phyloP scores from a whole-genome alignment of 768 basidiomycete genomes.

The Mycena galericulata region DNA sequence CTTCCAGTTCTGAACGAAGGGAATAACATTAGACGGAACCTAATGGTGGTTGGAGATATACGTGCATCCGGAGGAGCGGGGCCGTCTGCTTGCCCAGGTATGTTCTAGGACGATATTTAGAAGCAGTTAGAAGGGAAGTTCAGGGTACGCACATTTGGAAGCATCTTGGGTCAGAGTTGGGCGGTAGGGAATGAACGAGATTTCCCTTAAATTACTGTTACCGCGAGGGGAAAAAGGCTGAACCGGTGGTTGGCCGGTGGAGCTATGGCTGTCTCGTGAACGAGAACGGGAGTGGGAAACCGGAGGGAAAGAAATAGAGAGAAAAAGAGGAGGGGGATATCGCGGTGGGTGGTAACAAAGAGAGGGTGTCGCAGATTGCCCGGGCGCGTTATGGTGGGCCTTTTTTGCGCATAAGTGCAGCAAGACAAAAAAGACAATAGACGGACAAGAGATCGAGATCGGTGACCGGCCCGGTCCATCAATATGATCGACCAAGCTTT shows the following conservation, averaged over 20 bases:
- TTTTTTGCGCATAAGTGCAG: not conserved
- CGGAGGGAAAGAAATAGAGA: not conserved
- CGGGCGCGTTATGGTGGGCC: constrained; percentile 3
- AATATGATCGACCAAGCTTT: too few species aligned
- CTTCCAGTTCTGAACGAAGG: constrained; percentile 67
- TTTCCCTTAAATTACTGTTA: not conserved
- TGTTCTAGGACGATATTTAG: constrained; percentile 29
- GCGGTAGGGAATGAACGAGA: not conserved
- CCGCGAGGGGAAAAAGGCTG: constrained; percentile 1
- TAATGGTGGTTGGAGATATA: not conserved
- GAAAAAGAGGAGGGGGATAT: constrained; percentile 11
- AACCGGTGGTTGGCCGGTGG: constrained; percentile 5
- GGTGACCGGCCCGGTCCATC: too few species aligned
- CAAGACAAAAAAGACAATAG: too few species aligned
- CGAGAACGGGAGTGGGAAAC: not conserved
- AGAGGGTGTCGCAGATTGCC: constrained; percentile 23
- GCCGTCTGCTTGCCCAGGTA: constrained; percentile 39
- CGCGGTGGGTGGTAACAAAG: constrained; percentile 4
- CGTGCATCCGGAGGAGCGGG: constrained; percentile 41
- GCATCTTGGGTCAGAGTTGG: not conserved
- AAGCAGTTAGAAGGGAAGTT: not conserved
- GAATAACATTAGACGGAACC: not conserved
- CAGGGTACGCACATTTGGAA: constrained; percentile 14
- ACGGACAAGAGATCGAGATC: too few species aligned
- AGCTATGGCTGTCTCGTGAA: not conserved